Conservation (phyloP, 805 yeast species). For the Wickerhamiella qilinensis region DNA sequence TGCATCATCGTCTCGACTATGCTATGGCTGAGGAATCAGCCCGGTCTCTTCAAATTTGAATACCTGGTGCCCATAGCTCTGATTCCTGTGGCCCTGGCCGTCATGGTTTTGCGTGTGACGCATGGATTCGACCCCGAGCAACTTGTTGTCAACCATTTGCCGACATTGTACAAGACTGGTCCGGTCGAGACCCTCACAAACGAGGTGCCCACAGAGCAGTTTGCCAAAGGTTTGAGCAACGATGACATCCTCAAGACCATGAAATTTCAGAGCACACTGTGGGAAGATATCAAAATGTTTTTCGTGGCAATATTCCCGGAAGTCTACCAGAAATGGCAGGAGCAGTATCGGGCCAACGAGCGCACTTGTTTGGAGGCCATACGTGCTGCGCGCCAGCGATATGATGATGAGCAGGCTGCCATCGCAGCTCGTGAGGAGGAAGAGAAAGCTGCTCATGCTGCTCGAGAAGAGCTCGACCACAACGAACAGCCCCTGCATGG, state of each 20-base stretch:
- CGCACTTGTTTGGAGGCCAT: background rate
- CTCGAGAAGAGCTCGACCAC: background rate
- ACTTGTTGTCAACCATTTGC: background rate
- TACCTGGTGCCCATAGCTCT: background rate
- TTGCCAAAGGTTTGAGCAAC: background rate
- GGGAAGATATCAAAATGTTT: background rate
- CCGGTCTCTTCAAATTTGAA: background rate
- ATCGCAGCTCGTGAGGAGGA: background rate
- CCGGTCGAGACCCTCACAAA: background rate
- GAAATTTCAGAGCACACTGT: background rate
- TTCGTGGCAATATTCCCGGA: background rate
- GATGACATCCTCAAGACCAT: background rate
- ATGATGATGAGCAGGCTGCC: background rate
- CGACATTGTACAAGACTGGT: background rate
- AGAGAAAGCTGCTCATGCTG: background rate
- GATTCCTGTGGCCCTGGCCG: background rate
- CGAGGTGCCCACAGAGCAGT: background rate
- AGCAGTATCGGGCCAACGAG: background rate
- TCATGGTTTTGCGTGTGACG: background rate
- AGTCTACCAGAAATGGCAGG: background rate
- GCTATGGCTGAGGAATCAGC: background rate
- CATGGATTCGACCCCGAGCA: background rate
- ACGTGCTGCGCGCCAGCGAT: background rate
- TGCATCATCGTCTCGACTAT: background rate
- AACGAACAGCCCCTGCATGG: no score